A percentile compares a stretch with the other conserved stretches of the same genome.
Evolutionary conservation across 2,329 filamentous ascomycete genomes (phyloP).

Genomic region (Sclerotinia sclerotiorum): DNA sequence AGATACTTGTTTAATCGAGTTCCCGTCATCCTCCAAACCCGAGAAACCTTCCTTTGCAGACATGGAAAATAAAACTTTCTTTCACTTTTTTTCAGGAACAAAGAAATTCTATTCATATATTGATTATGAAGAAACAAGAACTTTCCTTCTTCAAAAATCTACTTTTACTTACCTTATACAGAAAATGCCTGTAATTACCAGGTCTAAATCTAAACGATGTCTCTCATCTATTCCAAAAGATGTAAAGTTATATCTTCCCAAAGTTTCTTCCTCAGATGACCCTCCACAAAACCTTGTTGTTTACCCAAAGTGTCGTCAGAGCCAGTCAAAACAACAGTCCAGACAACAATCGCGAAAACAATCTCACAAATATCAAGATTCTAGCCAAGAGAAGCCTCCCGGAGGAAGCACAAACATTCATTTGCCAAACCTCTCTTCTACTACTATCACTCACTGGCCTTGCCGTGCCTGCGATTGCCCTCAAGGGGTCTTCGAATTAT

Average conservation of each 20-base stretch:
- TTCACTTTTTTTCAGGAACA: background rate
- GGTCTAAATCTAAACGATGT: background rate
- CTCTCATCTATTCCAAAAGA: background rate
- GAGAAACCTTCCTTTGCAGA: too few relatives aligned
- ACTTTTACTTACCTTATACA: background rate
- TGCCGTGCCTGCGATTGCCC: background rate
- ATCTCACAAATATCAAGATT: background rate
- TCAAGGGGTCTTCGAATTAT: constrained; percentile 1
- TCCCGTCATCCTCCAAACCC: too few relatives aligned
- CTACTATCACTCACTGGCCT: constrained; percentile 4
- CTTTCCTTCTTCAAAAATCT: background rate
- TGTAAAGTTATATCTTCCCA: background rate
- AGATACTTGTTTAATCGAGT: too few relatives aligned
- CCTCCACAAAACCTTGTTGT: background rate
- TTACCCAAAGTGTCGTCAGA: background rate
- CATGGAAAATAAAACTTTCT: too few relatives aligned
- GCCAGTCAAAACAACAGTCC: background rate
- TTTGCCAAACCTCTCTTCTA: background rate
- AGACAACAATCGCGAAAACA: background rate
- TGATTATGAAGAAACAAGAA: background rate
- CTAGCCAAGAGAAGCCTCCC: background rate
- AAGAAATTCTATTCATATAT: background rate
- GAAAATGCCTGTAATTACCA: constrained; percentile 7
- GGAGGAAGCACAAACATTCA: background rate
- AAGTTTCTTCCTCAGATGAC: background rate